These are phyloP conservation scores for Trametes cingulata DNA, from an alignment of 768 basidiomycete species.

Conservation along the genomic window DNA sequence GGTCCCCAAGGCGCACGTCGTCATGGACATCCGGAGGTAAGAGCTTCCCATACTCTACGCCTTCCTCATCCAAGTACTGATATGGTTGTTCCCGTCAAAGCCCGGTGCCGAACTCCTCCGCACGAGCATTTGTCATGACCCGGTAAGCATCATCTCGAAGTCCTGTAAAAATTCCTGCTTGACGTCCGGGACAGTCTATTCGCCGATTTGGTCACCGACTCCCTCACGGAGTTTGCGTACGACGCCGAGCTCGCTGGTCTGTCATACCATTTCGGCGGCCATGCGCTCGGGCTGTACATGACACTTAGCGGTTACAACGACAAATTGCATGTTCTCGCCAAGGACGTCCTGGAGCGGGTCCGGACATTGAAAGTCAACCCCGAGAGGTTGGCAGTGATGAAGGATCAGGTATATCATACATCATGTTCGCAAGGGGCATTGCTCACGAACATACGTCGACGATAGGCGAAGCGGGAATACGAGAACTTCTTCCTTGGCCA, in stretches of 20 bases:
- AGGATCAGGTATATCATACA: constrained; percentile 65
- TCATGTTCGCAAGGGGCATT: neutral
- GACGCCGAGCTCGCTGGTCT: constrained; percentile 92
- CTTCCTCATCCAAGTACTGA: neutral
- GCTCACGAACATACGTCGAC: neutral
- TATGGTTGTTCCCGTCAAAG: constrained; percentile 34
- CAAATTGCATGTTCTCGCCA: constrained; percentile 74
- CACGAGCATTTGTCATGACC: constrained; percentile 73
- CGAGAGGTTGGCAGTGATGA: constrained; percentile 78
- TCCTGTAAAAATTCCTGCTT: neutral
- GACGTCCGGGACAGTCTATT: constrained; percentile 56
- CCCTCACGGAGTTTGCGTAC: constrained; percentile 88
- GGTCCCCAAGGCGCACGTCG: constrained; percentile 84
- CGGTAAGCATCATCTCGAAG: constrained; percentile 43
- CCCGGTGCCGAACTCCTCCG: constrained; percentile 57
- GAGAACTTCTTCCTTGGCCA: constrained; percentile 87
- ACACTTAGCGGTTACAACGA: constrained; percentile 87
- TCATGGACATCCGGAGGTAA: constrained; percentile 77
- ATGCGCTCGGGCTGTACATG: constrained; percentile 67
- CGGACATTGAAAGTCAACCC: constrained; percentile 62
- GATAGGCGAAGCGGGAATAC: constrained; percentile 73
- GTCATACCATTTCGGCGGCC: constrained; percentile 63
- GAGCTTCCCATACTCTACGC: constrained; percentile 6
- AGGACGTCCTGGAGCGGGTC: constrained; percentile 69
- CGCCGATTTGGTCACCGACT: constrained; percentile 83